Evolutionary conservation across 129 eudicot species (phyloP).

Genomic region (Glebionis coronaria): DNA sequence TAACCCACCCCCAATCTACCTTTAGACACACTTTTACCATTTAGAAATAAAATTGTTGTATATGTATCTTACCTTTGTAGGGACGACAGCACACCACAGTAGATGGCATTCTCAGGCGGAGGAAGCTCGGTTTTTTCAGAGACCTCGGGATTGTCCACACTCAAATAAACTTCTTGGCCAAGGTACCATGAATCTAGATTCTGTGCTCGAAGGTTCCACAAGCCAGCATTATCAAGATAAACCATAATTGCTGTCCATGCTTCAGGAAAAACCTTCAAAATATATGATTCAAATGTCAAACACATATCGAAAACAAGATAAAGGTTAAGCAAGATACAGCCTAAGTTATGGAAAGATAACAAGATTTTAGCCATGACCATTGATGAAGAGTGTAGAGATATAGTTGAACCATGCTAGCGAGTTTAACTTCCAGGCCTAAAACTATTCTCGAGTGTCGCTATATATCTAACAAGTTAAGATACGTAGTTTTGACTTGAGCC

Average conservation of each 20-base stretch:
- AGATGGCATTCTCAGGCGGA: conserved; percentile 74
- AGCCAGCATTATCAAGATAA: conserved; percentile 80
- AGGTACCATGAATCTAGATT: conserved; percentile 93
- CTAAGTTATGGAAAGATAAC: neutral
- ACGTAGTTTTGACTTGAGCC: neutral
- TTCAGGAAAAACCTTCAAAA: conserved; percentile 81
- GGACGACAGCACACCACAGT: conserved; percentile 73
- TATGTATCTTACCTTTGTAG: conserved; percentile 76
- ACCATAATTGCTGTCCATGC: conserved; percentile 96
- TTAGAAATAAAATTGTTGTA: neutral
- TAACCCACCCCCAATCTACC: neutral
- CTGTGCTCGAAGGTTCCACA: conserved; percentile 92
- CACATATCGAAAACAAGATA: neutral
- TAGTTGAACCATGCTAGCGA: neutral
- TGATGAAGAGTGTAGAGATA: neutral
- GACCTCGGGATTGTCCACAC: conserved; percentile 74
- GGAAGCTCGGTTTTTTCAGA: conserved; percentile 59
- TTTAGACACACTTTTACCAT: neutral
- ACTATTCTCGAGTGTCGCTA: conserved; percentile 1
- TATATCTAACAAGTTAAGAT: neutral
- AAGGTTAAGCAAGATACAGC: neutral
- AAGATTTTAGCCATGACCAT: neutral
- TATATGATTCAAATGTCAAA: neutral
- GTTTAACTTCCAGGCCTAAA: neutral
- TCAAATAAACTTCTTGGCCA: conserved; percentile 90